phyloP scores from a whole-genome alignment of 441 rosid genomes.

The Mallotus japonicus region DNA sequence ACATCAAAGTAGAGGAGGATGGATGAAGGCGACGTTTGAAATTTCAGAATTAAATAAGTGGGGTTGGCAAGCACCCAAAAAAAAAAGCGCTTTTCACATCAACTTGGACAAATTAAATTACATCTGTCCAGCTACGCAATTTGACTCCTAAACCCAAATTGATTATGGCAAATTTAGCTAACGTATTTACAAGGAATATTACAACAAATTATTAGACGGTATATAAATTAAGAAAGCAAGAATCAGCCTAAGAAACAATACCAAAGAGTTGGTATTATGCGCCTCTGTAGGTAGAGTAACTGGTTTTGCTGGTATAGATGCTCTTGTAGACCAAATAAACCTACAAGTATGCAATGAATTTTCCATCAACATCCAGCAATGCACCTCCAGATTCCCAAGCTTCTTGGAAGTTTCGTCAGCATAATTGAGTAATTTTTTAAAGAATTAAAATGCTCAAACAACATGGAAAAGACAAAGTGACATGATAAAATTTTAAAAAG shows the following conservation, averaged over 20 bases:
- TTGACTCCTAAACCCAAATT: not conserved
- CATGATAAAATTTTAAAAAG: not conserved
- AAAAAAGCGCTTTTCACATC: not conserved
- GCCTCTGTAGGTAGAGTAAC: not conserved
- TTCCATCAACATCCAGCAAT: not conserved
- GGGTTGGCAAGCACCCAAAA: conserved; percentile 28
- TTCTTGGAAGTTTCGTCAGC: conserved; percentile 3
- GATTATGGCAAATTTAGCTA: not conserved
- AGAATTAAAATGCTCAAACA: conserved; percentile 2
- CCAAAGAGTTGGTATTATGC: not conserved
- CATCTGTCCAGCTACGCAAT: not conserved
- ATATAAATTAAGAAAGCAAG: not conserved
- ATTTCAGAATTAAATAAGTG: conserved; percentile 17
- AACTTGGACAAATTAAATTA: not conserved
- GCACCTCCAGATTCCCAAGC: conserved; percentile 6
- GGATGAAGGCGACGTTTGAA: not conserved
- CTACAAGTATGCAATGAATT: not conserved
- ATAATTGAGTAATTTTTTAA: not conserved
- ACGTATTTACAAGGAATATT: conserved; percentile 7
- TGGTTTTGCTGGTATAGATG: not conserved
- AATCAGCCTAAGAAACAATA: not conserved
- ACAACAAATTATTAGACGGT: not conserved
- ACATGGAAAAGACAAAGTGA: not conserved
- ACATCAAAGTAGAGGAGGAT: not conserved
- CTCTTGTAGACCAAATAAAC: not conserved